phyloP scores from a whole-genome alignment of 192 early-diverging fungal genomes.

The Backusella tuberculispora region DNA sequence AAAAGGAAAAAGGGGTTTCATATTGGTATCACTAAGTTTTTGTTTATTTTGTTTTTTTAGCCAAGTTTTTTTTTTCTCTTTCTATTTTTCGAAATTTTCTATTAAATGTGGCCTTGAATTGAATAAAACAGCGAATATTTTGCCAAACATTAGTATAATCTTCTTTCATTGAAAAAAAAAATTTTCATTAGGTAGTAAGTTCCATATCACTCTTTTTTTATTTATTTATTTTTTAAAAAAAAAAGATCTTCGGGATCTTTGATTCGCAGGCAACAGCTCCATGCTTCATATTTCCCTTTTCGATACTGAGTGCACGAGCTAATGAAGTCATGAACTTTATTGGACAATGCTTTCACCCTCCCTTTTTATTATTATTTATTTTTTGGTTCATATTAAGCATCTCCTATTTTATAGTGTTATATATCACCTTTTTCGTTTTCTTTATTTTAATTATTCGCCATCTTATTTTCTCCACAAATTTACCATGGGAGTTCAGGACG shows the following conservation, averaged over 20 bases:
- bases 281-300: conserved; percentile 13
- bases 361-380: conserved; percentile 15
- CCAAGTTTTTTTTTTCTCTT: not conserved
- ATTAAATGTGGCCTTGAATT: too few species aligned
- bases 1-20: not conserved
- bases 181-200: not conserved
- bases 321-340: conserved; percentile 11
- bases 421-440: conserved; percentile 14
- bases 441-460: not conserved
- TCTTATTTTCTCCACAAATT: not conserved
- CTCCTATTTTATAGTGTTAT: not conserved
- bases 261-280: not conserved
- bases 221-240: not conserved
- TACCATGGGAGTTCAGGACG: conserved; percentile 35
- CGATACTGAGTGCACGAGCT: not conserved
- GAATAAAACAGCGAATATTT: too few species aligned
- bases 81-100: not conserved
- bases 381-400: not conserved
- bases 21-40: too few species aligned
- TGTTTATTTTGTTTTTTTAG: not conserved
- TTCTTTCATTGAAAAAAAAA: not conserved
- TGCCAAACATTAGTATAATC: too few species aligned
- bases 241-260: not conserved
- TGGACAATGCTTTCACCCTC: conserved; percentile 1
- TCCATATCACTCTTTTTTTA: not conserved